Conservation (phyloP, 176 grass and related monocot species). For the Guadua angustifolia region DNA sequence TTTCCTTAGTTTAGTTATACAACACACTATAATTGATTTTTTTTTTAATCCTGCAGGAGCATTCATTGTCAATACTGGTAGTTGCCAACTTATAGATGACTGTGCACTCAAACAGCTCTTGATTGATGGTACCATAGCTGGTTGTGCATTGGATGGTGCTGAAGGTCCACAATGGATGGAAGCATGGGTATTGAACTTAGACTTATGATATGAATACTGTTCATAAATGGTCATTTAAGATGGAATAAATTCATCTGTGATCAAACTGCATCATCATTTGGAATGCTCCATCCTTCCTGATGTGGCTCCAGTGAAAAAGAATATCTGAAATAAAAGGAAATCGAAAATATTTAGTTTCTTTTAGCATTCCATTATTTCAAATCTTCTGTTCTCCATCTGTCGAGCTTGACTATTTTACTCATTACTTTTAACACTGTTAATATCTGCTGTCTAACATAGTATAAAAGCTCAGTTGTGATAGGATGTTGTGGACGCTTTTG, state of each 20-base stretch:
- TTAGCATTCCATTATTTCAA: conserved; percentile 11
- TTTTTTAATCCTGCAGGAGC: conserved; percentile 63
- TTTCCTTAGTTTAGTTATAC: conserved; percentile 9
- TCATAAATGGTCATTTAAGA: conserved; percentile 36
- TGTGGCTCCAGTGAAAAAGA: conserved; percentile 17
- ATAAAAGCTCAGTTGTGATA: conserved; percentile 10
- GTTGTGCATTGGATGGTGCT: conserved; percentile 91
- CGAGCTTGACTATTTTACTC: conserved; percentile 7
- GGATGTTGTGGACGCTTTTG: neutral
- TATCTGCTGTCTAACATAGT: neutral
- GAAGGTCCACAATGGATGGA: conserved; percentile 99
- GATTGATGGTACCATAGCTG: conserved; percentile 89
- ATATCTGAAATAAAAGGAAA: neutral
- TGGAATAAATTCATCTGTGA: conserved; percentile 20
- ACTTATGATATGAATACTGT: conserved; percentile 35
- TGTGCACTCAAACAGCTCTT: conserved; percentile 92
- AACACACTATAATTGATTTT: neutral
- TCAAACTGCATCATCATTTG: conserved; percentile 26
- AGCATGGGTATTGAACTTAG: conserved; percentile 82
- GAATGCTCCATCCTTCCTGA: neutral
- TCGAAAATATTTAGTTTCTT: neutral
- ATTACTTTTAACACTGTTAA: neutral
- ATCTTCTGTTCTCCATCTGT: neutral
- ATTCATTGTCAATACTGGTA: conserved; percentile 93
- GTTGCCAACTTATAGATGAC: conserved; percentile 95